Conservation (phyloP, 2,329 filamentous ascomycete genomes). For the Aspergillus aculeatus region DNA sequence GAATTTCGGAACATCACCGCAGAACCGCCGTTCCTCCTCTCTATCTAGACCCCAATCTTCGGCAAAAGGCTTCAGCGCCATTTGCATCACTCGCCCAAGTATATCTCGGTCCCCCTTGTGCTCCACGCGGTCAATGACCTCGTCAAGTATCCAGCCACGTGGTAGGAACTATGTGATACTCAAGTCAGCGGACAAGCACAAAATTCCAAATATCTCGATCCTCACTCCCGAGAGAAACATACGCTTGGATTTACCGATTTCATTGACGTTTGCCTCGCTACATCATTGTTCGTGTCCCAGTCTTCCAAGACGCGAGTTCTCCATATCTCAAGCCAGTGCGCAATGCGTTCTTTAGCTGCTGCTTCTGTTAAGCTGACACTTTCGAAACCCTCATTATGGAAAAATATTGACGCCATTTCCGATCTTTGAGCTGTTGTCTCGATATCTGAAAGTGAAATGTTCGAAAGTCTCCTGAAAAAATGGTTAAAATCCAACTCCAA, state of each 20-base stretch:
- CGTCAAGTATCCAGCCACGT: conserved; percentile 87
- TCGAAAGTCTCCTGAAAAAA: conserved; percentile 79
- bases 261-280: conserved; percentile 70
- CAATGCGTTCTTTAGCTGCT: conserved; percentile 65
- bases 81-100: conserved; percentile 72
- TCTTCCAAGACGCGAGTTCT: conserved; percentile 69
- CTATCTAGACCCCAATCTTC: conserved; percentile 63
- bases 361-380: conserved; percentile 59
- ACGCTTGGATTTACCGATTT: conserved; percentile 81
- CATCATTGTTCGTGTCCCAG: conserved; percentile 65
- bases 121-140: conserved; percentile 86
- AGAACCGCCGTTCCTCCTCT: conserved; percentile 78
- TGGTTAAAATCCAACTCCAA: conserved; percentile 90
- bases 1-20: conserved; percentile 76
- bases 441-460: conserved; percentile 61
- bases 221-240: conserved; percentile 13
- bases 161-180: conserved; percentile 65
- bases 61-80: conserved; percentile 80
- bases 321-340: conserved; percentile 81
- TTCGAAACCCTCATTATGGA: conserved; percentile 70
- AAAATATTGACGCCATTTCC: conserved; percentile 70
- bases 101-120: conserved; percentile 78
- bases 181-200: background rate
- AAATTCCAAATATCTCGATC: background rate
- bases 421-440: conserved; percentile 63